Percentiles rank a stretch among this genome's conserved stretches.
Evolutionary conservation across 2,329 filamentous ascomycete genomes (phyloP).

Genomic region (Neofusicoccum ribis): DNA sequence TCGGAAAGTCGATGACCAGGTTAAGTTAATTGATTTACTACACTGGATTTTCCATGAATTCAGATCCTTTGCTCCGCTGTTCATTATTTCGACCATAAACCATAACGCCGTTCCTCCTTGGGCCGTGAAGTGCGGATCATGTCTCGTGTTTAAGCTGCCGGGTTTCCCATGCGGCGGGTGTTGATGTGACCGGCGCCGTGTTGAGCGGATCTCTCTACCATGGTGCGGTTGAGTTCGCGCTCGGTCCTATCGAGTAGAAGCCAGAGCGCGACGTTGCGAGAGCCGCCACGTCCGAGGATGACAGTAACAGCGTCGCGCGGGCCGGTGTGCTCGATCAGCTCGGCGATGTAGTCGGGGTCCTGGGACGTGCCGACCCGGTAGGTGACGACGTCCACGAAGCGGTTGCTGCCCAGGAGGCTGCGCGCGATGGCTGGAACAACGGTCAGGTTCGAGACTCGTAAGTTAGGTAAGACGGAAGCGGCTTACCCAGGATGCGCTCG

Average conservation of each 20-base stretch:
- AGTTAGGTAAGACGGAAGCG: not conserved
- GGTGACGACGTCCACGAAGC: constrained; percentile 5
- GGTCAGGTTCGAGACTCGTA: not conserved
- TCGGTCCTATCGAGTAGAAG: constrained; percentile 6
- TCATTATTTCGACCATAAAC: too few relatives aligned
- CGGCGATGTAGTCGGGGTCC: constrained; percentile 1
- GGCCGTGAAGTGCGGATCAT: too few relatives aligned
- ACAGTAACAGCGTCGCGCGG: not conserved
- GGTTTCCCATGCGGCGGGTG: not conserved
- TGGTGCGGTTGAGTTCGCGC: constrained; percentile 8
- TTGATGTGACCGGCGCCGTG: not conserved
- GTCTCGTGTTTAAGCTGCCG: too few relatives aligned
- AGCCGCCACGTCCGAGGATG: not conserved
- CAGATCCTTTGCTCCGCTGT: too few relatives aligned
- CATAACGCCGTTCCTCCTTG: too few relatives aligned
- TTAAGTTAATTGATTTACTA: too few relatives aligned
- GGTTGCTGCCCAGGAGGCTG: constrained; percentile 1
- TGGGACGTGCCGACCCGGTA: not conserved
- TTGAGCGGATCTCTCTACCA: not conserved
- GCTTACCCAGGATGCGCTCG: constrained; percentile 2
- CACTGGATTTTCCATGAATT: too few relatives aligned
- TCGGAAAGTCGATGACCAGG: too few relatives aligned
- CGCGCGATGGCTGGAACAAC: not conserved
- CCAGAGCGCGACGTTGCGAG: not conserved
- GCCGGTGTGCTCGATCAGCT: constrained; percentile 3